These are phyloP conservation scores for Huntiella moniliformis DNA, from an alignment of 2,329 filamentous ascomycete species.

Conservation along the genomic window DNA sequence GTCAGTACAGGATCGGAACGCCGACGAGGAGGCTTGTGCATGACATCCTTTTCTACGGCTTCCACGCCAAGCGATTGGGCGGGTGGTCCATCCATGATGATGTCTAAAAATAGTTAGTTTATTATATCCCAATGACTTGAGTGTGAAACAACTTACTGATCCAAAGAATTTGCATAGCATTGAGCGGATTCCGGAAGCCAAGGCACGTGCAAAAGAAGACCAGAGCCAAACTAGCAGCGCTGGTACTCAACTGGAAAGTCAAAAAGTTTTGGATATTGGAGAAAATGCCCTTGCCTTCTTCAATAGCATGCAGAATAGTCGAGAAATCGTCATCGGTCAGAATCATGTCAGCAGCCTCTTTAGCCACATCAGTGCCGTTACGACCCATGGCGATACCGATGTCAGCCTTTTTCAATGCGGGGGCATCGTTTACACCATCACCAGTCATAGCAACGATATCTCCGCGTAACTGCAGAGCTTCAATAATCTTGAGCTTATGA, in stretches of 20 bases:
- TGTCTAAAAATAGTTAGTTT: constrained; percentile 40
- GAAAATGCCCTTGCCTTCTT: constrained; percentile 98
- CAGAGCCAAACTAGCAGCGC: constrained; percentile 75
- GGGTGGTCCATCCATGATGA: constrained; percentile 97
- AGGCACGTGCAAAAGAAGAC: constrained; percentile 85
- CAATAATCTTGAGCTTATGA: constrained; percentile 94
- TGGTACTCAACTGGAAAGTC: constrained; percentile 94
- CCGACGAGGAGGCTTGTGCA: constrained; percentile 69
- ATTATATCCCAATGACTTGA: neutral
- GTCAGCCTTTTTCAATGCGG: constrained; percentile 88
- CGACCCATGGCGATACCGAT: constrained; percentile 96
- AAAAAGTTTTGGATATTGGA: constrained; percentile 99
- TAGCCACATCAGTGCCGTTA: constrained; percentile 89
- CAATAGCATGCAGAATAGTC: constrained; percentile 83
- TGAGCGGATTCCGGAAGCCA: constrained; percentile 86
- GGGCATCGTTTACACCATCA: constrained; percentile 94
- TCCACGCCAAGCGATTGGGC: constrained; percentile 95
- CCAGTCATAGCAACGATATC: constrained; percentile 99
- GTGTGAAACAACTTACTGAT: constrained; percentile 53
- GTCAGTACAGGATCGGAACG: constrained; percentile 87
- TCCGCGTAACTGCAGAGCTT: constrained; percentile 73
- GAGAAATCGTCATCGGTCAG: constrained; percentile 78
- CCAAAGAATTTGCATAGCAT: constrained; percentile 99
- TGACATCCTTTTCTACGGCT: constrained; percentile 81
- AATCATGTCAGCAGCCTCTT: constrained; percentile 90